A percentile compares a stretch with the other conserved stretches of the same genome.
These are phyloP conservation scores for Conoideocrella luteorostrata DNA, from an alignment of 2,329 filamentous ascomycete genomes.

Conservation along the genomic window DNA sequence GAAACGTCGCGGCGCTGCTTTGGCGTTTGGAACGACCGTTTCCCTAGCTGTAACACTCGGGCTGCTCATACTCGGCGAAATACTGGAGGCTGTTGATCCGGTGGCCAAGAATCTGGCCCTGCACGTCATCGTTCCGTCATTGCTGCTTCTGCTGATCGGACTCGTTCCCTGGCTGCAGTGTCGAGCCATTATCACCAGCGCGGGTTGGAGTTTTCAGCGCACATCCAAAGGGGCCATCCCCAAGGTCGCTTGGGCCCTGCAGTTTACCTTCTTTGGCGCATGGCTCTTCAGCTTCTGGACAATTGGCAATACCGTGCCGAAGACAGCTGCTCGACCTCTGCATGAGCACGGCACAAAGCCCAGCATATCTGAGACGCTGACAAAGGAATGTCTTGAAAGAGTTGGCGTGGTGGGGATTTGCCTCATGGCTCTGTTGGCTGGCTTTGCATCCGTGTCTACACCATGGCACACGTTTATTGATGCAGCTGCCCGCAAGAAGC, in stretches of 20 bases:
- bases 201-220: slow-evolving; percentile 57
- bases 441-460: slow-evolving; percentile 81
- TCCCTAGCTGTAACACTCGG: slow-evolving; percentile 71
- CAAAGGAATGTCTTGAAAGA: slow-evolving; percentile 54
- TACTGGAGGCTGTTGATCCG: slow-evolving; percentile 66
- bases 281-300: slow-evolving; percentile 78
- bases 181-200: slow-evolving; percentile 52
- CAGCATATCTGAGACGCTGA: slow-evolving; percentile 32
- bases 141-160: slow-evolving; percentile 67
- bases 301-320: slow-evolving; percentile 57
- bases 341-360: slow-evolving; percentile 13
- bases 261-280: slow-evolving; percentile 52
- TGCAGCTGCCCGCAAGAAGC: slow-evolving; percentile 40
- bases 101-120: slow-evolving; percentile 62
- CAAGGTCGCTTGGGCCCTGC: slow-evolving; percentile 57
- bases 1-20: slow-evolving; percentile 47
- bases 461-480: slow-evolving; percentile 79
- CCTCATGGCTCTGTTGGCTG: slow-evolving; percentile 80
- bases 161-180: slow-evolving; percentile 76
- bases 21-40: slow-evolving; percentile 70
- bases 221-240: slow-evolving; percentile 50
- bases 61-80: slow-evolving; percentile 77
- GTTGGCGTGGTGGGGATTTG: slow-evolving; percentile 82
- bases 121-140: slow-evolving; percentile 59
- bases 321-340: slow-evolving; percentile 8